Conservation (phyloP, 2,329 filamentous ascomycete species). For the Colletotrichum gigasporum region DNA sequence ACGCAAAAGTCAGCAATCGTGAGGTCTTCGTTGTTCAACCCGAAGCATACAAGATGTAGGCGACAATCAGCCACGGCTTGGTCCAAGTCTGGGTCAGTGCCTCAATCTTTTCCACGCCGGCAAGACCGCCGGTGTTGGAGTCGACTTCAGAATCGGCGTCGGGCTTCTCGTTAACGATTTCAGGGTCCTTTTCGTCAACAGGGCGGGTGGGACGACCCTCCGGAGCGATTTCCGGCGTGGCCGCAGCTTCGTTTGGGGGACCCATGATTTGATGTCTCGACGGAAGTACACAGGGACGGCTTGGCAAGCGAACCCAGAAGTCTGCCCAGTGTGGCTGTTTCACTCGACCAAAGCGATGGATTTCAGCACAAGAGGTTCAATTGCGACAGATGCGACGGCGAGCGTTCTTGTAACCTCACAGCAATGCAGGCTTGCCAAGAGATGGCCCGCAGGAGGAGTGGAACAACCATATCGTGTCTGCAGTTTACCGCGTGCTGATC, state of each 20-base stretch:
- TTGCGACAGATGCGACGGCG: background rate
- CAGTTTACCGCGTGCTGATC: background rate
- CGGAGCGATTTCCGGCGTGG: background rate
- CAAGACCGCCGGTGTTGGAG: slow-evolving; percentile 17
- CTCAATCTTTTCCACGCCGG: slow-evolving; percentile 48
- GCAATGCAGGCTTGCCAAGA: background rate
- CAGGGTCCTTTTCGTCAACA: background rate
- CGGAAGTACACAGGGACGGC: background rate
- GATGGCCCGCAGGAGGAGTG: background rate
- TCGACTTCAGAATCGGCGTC: background rate
- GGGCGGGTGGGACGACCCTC: background rate
- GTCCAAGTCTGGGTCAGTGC: slow-evolving; percentile 51
- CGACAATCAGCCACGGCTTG: slow-evolving; percentile 45
- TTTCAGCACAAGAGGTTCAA: too few relatives aligned
- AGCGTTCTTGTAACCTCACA: background rate
- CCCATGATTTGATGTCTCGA: background rate
- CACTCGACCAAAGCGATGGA: background rate
- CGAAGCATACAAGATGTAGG: slow-evolving; percentile 48
- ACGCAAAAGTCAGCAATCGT: background rate
- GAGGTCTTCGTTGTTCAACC: background rate
- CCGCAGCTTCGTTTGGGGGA: background rate
- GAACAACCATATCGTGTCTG: background rate
- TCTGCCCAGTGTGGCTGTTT: too few relatives aligned
- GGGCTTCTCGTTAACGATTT: slow-evolving; percentile 15
- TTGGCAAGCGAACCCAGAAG: background rate